Evolutionary conservation across 495 filamentous ascomycete species (phyloP), one percentile per base, ranked within the genome.

Genomic region (Xylaria palmicola): DNA sequence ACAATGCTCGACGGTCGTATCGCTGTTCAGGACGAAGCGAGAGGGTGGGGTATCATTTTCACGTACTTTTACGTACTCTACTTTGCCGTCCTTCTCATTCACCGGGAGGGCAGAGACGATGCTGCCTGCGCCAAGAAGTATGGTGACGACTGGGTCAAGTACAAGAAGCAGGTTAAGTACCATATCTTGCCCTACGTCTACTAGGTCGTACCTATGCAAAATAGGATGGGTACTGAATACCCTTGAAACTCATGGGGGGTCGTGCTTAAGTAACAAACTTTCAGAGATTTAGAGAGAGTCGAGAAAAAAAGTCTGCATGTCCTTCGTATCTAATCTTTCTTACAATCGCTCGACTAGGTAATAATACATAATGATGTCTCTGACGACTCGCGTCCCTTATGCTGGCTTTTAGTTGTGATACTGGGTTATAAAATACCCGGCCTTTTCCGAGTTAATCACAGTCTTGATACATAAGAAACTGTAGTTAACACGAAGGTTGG

Each of bases 1-100:
- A 82, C 85, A 26, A 84, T 79, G 67, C 81, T 85, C 2, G 82
- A 83, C 30, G 76, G 84, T 7, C 74, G 85, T 17, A 74, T 87
- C 64, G 84, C 89, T 1, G 81, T 91, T 4, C 86, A 87, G 51
- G 90, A 87, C 3, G 87, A 91, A 34, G 84, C 86, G 22, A 83
- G 79, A 62, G 92, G 90, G 3, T 93, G 86, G 86, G 91, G 89
- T 32, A 92, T 92, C 72, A 74, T 93, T 15, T 79, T 98, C 66
- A 96, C 93, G 0, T 98, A 98, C 77, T 98, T 98, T 72, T 98
- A 94, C 77, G 76, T 98, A 55, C 59, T 95, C 13, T 98, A 98
- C 77, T 98, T 98, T 76, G 93, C 88, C 1, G 74, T 96, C 26
- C 75, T 98, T 60, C 81, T 98, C 13, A 76, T 98, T 55, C 94